Base-by-base conservation (phyloP, 2,329 filamentous ascomycete genomes). In the Blastomyces gilchristii region DNA sequence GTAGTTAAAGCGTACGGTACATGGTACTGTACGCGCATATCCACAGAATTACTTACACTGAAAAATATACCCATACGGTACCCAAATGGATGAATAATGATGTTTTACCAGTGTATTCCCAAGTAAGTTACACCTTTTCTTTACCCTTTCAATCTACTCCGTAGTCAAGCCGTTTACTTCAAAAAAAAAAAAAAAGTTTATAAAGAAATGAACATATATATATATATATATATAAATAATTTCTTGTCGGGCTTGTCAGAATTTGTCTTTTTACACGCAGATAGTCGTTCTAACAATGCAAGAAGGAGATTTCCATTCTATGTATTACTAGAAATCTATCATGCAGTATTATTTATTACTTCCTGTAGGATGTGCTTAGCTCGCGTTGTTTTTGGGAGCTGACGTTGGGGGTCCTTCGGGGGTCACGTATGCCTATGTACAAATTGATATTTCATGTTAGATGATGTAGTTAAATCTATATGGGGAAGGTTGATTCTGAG, bases 371-470 rank as follows among this genome's bases (percentile, higher is more conserved):
- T 22, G n/a, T 22, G 1, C 45, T 49, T 62, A 67, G 28, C 39
- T 37, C 43, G 68, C 78, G 63, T 78, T 73, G 74, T 83, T 84
- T 72, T 77, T 74, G 9, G 84, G 84, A 4, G 82, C 76, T 67
- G 77, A 71, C 12, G 82, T 78, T 1, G 84, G 75, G 1, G 82
- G 80, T 14, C 84, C 84, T 67, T 86, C 82, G 22, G 83, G 80
- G 18, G 84, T 87, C 57, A 85, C 83, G 75, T 97, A 97, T 54
- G 91, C 90, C 78, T 80, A 63, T 16, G 60, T 28, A 18, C 7
- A 2, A 28, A 25, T 50, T 37, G 31, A 50, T 11, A 22, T 16
- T 41, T 39, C 11, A 39, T 49, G 58, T 68, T 62, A 67, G 66
- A 47, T n/a, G 47, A 22, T n/a, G 45, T 31, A 45, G n/a, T 25